These are phyloP conservation scores for Penicillium nordicum DNA, from an alignment of 2,329 filamentous ascomycete genomes.

Conservation along the genomic window DNA sequence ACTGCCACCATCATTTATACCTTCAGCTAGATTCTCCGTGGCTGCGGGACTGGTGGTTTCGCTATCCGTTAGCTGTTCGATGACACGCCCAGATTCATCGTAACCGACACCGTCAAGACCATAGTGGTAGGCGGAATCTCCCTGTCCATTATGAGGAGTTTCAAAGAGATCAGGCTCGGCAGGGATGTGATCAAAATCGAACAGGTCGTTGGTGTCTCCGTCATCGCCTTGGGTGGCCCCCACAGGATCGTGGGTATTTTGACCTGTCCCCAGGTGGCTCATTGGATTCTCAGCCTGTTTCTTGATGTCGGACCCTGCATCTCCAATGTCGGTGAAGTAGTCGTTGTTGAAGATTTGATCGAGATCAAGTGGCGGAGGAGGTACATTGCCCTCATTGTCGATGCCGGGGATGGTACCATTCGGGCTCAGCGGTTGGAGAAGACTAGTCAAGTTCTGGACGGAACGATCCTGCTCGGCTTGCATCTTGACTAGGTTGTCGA, in stretches of 20 bases:
- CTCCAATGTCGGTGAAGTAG: conserved; percentile 49
- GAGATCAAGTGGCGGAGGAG: conserved; percentile 50
- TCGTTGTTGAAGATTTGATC: conserved; percentile 58
- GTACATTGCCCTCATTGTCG: conserved; percentile 41
- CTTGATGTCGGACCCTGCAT: conserved; percentile 30
- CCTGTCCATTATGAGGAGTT: conserved; percentile 23
- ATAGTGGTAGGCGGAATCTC: conserved; percentile 31
- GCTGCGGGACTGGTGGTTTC: conserved; percentile 43
- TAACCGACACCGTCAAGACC: conserved; percentile 32
- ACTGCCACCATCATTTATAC: conserved; percentile 24
- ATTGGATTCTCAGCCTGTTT: conserved; percentile 23
- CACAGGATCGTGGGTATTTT: conserved; percentile 17
- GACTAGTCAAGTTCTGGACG: conserved; percentile 69
- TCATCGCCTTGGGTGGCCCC: conserved; percentile 22
- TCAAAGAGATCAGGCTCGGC: conserved; percentile 35
- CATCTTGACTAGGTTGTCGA: conserved; percentile 74
- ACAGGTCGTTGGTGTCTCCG: conserved; percentile 39
- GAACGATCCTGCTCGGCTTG: conserved; percentile 75
- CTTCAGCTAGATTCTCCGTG: conserved; percentile 26
- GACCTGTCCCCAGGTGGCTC: conserved; percentile 13
- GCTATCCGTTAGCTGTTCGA: conserved; percentile 46
- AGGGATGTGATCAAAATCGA: conserved; percentile 41
- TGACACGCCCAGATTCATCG: conserved; percentile 32
- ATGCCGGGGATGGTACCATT: conserved; percentile 74
- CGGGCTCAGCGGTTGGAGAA: conserved; percentile 76